phyloP scores from a whole-genome alignment of 129 eudicot genomes.

The Heracleum sosnowskyi region DNA sequence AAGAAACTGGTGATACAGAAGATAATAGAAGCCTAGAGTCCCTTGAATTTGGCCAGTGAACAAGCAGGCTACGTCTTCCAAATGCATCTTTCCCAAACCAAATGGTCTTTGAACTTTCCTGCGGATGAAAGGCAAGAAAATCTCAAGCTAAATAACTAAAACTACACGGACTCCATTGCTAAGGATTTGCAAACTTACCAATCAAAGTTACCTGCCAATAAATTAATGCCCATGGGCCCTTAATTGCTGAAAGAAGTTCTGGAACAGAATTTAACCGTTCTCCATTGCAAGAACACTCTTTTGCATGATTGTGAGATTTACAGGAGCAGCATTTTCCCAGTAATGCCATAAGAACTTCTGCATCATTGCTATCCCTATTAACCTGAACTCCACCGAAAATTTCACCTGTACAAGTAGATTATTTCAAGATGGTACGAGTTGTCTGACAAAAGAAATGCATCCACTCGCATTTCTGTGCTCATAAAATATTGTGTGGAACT shows the following conservation, averaged over 20 bases:
- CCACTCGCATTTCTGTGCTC: not conserved
- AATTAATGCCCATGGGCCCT: slow-evolving; percentile 91
- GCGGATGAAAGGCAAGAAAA: slow-evolving; percentile 12
- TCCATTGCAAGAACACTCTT: slow-evolving; percentile 27
- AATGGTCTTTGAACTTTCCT: slow-evolving; percentile 64
- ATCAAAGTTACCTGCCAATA: slow-evolving; percentile 93
- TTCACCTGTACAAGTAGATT: slow-evolving; percentile 50
- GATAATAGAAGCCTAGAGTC: slow-evolving; percentile 67
- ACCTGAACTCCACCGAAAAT: slow-evolving; percentile 75
- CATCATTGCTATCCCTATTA: slow-evolving; percentile 57
- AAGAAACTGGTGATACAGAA: slow-evolving; percentile 69
- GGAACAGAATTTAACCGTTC: slow-evolving; percentile 47
- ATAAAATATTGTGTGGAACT: not conserved
- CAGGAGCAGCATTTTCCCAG: slow-evolving; percentile 64
- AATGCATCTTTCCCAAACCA: slow-evolving; percentile 99
- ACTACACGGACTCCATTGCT: not conserved
- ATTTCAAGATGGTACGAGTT: not conserved
- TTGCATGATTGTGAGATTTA: slow-evolving; percentile 34
- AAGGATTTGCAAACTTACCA: slow-evolving; percentile 57
- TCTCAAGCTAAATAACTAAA: slow-evolving; percentile 10
- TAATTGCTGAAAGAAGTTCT: slow-evolving; percentile 69
- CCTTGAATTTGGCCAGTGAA: slow-evolving; percentile 72
- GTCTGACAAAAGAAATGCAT: not conserved
- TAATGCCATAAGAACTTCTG: slow-evolving; percentile 66
- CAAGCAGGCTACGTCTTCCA: slow-evolving; percentile 95